Conservation (phyloP, 1,284 basidiomycete species). For the Hymenochaete sp. region DNA sequence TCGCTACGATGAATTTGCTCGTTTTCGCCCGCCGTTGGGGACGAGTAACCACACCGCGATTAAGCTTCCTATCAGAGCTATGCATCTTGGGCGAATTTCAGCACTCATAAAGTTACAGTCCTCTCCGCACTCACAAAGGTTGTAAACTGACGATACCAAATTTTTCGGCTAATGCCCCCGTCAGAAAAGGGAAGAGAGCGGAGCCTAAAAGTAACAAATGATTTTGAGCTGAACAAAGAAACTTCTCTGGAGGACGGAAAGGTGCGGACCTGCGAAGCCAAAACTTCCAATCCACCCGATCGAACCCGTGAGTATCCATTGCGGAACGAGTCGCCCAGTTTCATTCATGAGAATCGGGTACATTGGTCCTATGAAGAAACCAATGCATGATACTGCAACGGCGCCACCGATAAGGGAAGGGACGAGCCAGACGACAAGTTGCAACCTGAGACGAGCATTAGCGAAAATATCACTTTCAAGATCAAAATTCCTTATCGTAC, state of each 20-base stretch:
- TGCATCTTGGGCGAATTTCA: constrained; percentile 27
- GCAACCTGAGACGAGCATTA: constrained; percentile 32
- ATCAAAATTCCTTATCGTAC: constrained; percentile 21
- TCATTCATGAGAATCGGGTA: constrained; percentile 49
- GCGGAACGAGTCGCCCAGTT: constrained; percentile 38
- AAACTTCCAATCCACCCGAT: constrained; percentile 43
- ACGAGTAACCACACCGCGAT: constrained; percentile 36
- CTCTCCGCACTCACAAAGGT: constrained; percentile 27
- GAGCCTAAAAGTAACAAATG: constrained; percentile 33
- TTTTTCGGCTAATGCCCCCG: constrained; percentile 18
- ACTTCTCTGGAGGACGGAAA: constrained; percentile 1
- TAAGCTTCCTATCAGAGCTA: constrained; percentile 39
- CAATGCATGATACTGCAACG: constrained; percentile 49
- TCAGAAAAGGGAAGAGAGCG: constrained; percentile 24
- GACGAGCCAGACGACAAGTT: constrained; percentile 56
- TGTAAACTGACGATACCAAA: constrained; percentile 15
- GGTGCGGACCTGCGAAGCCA: constrained; percentile 23
- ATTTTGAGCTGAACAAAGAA: constrained; percentile 13
- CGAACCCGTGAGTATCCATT: constrained; percentile 41
- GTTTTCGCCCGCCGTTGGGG: constrained; percentile 21
- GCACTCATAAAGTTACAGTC: background rate
- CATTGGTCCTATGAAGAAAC: constrained; percentile 43
- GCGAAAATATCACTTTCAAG: constrained; percentile 20
- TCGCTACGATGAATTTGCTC: background rate
- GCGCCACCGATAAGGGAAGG: constrained; percentile 52